phyloP scores from a whole-genome alignment of 129 eudicot species.

The Tagetes patula region DNA sequence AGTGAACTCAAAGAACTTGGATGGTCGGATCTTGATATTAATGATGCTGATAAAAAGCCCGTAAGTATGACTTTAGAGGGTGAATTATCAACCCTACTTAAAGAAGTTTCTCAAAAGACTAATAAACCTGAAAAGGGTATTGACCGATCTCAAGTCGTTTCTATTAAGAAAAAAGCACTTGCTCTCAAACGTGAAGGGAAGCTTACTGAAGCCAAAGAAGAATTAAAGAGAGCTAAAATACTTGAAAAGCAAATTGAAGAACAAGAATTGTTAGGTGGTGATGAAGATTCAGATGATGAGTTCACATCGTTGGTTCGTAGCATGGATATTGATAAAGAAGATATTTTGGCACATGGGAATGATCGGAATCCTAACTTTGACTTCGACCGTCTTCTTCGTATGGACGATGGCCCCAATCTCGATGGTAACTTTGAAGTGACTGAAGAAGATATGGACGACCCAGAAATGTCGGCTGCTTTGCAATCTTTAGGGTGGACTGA shows the following conservation, averaged over 20 bases:
- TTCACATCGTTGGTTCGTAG: slow-evolving; percentile 63
- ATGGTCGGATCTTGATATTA: slow-evolving; percentile 85
- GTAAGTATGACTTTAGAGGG: slow-evolving; percentile 69
- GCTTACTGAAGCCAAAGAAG: slow-evolving; percentile 86
- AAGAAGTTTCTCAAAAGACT: slow-evolving; percentile 52
- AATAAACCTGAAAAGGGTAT: slow-evolving; percentile 35
- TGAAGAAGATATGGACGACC: slow-evolving; percentile 82
- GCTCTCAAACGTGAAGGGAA: slow-evolving; percentile 82
- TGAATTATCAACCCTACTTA: slow-evolving; percentile 63
- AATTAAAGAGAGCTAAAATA: slow-evolving; percentile 83
- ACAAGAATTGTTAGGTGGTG: slow-evolving; percentile 73
- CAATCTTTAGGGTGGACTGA: slow-evolving; percentile 91
- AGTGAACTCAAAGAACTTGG: slow-evolving; percentile 78
- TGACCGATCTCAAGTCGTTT: slow-evolving; percentile 65
- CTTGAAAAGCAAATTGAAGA: slow-evolving; percentile 92
- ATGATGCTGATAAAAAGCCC: slow-evolving; percentile 64
- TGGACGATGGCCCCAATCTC: slow-evolving; percentile 47
- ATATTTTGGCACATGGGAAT: slow-evolving; percentile 41
- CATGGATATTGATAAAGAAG: slow-evolving; percentile 53
- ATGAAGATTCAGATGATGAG: slow-evolving; percentile 88
- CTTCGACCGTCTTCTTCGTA: slow-evolving; percentile 42
- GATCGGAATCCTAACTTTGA: slow-evolving; percentile 40
- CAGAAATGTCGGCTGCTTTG: slow-evolving; percentile 77
- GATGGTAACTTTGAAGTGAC: slow-evolving; percentile 69
- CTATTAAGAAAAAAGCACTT: slow-evolving; percentile 76